Conservation (phyloP, 2,329 filamentous ascomycete genomes). For the Nemania sp. region DNA sequence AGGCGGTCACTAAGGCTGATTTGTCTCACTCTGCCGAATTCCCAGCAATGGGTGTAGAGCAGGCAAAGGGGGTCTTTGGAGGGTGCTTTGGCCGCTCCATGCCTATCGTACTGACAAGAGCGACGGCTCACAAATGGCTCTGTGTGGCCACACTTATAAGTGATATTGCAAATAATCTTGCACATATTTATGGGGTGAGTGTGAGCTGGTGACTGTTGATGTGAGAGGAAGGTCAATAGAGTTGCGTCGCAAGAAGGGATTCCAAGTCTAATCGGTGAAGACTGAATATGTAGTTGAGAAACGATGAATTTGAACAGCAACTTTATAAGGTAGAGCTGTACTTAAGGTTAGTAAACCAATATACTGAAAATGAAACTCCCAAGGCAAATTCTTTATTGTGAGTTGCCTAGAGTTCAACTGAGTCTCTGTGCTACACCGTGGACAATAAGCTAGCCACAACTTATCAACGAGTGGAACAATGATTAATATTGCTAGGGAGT, state of each 20-base stretch:
- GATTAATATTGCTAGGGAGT: neutral
- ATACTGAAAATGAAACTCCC: neutral
- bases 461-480: neutral
- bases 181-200: constrained; percentile 9
- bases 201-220: neutral
- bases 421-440: neutral
- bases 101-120: constrained; percentile 3
- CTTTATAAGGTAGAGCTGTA: neutral
- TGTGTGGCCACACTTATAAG: constrained; percentile 12
- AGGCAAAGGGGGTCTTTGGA: constrained; percentile 15
- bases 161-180: constrained; percentile 20
- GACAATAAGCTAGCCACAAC: neutral
- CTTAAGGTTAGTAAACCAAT: no score
- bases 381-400: neutral
- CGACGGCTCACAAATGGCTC: neutral
- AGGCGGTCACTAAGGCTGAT: neutral
- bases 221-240: neutral
- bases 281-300: neutral
- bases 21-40: constrained; percentile 7
- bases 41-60: neutral
- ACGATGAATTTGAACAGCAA: neutral
- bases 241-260: neutral
- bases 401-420: neutral
- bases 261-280: neutral
- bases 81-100: neutral